Conservation (phyloP, 495 filamentous ascomycete species). For the Penicillium mononematosum region DNA sequence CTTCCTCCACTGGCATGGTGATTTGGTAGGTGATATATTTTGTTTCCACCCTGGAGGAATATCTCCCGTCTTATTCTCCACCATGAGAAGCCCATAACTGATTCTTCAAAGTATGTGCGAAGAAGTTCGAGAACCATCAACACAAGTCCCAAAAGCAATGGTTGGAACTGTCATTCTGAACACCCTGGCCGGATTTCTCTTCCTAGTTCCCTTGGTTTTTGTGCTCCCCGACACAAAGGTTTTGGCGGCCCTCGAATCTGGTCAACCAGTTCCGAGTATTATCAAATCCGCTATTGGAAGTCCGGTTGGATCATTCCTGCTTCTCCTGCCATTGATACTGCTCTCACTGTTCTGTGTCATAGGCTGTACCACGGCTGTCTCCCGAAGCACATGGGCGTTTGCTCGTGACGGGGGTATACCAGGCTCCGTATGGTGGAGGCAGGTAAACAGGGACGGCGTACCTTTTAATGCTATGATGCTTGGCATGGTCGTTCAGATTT, state of each 20-base stretch:
- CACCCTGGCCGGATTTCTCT: conserved; percentile 61
- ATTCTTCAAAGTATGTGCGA: conserved; percentile 41
- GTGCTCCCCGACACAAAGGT: conserved; percentile 54
- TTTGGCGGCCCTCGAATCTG: conserved; percentile 56
- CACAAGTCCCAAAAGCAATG: conserved; percentile 64
- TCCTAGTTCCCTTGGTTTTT: conserved; percentile 58
- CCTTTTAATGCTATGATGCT: conserved; percentile 53
- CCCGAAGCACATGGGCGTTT: conserved; percentile 70
- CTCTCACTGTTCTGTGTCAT: conserved; percentile 64
- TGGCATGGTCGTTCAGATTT: conserved; percentile 48
- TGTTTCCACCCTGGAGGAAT: not conserved
- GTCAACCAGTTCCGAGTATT: conserved; percentile 29
- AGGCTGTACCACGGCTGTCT: conserved; percentile 63
- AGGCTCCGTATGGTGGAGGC: conserved; percentile 56
- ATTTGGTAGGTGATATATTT: conserved; percentile 20
- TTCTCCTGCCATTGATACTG: conserved; percentile 63
- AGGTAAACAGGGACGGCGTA: conserved; percentile 47
- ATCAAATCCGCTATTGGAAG: conserved; percentile 24
- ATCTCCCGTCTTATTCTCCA: not conserved
- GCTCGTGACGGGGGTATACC: conserved; percentile 58
- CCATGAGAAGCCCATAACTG: too few relatives aligned
- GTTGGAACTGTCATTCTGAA: conserved; percentile 62
- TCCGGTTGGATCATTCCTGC: conserved; percentile 56
- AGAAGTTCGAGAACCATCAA: conserved; percentile 62
- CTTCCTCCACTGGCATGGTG: conserved; percentile 52